A percentile compares a stretch with the other conserved stretches of the same genome.
Conservation (phyloP, 805 yeast species). For the Saturnispora quitensis region DNA sequence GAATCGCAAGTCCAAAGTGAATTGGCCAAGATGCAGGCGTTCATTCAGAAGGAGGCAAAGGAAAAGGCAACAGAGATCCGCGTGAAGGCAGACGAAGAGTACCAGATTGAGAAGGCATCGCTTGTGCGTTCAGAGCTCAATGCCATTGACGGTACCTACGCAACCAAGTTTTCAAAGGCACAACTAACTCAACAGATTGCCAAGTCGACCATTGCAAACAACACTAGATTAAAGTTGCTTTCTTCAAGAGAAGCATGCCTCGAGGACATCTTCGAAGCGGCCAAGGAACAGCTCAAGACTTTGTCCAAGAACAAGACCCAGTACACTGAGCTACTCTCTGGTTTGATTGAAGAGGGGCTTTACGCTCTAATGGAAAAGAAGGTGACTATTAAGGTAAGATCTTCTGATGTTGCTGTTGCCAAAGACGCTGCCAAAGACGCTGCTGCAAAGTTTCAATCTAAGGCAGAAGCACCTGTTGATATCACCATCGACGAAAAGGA, state of each 20-base stretch:
- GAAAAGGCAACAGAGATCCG: conserved; percentile 96
- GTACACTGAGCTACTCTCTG: conserved; percentile 63
- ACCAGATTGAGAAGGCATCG: conserved; percentile 93
- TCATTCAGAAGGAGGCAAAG: conserved; percentile 98
- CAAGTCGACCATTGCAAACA: conserved; percentile 90
- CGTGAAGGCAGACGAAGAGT: conserved; percentile 96
- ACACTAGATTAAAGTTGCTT: conserved; percentile 85
- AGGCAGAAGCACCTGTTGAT: conserved; percentile 48
- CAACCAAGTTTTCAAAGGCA: conserved; percentile 81
- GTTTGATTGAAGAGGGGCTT: conserved; percentile 72
- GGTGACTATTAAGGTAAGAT: conserved; percentile 57
- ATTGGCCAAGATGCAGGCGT: conserved; percentile 95
- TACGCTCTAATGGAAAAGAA: conserved; percentile 64
- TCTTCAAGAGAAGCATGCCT: conserved; percentile 78
- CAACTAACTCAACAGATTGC: conserved; percentile 89
- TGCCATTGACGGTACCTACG: conserved; percentile 73
- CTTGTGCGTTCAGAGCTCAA: conserved; percentile 89
- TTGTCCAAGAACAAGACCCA: conserved; percentile 44
- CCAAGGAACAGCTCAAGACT: conserved; percentile 52
- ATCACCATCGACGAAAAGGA: conserved; percentile 47
- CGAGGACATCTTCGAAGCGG: conserved; percentile 61
- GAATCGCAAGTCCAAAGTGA: conserved; percentile 78
- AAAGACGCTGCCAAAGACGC: conserved; percentile 56
- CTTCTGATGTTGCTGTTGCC: conserved; percentile 53
- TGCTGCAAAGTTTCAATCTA: conserved; percentile 50